These are phyloP conservation scores for Epithele typhae DNA, from an alignment of 768 basidiomycete species.

Conservation along the genomic window DNA sequence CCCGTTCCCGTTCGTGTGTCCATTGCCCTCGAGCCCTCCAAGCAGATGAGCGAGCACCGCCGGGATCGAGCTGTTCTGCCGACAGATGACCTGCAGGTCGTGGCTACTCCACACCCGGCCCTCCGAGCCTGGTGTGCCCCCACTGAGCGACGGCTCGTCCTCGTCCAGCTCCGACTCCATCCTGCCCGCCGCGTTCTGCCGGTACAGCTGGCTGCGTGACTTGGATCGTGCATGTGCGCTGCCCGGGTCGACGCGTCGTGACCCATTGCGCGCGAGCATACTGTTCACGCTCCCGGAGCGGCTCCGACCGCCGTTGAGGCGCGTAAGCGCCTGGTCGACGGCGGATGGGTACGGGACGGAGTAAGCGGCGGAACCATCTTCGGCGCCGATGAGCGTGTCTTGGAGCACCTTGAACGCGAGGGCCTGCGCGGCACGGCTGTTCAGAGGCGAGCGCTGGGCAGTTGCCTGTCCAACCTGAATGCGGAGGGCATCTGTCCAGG, in stretches of 20 bases:
- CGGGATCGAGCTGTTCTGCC: constrained; percentile 86
- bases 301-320: constrained; percentile 19
- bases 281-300: constrained; percentile 22
- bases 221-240: constrained; percentile 54
- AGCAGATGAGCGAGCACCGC: constrained; percentile 65
- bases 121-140: constrained; percentile 27
- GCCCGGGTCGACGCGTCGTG: constrained; percentile 11
- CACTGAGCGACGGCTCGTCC: constrained; percentile 8
- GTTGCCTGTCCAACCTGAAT: constrained; percentile 55
- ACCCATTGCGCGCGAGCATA: constrained; percentile 11
- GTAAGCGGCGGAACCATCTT: constrained; percentile 12
- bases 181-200: constrained; percentile 57
- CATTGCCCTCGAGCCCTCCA: constrained; percentile 29
- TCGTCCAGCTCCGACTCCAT: constrained; percentile 53
- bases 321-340: constrained; percentile 32
- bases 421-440: constrained; percentile 42
- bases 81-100: constrained; percentile 79
- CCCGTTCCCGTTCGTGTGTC: constrained; percentile 4
- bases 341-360: constrained; percentile 8
- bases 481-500: constrained; percentile 67
- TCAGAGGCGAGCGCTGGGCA: constrained; percentile 28
- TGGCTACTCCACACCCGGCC: constrained; percentile 71
- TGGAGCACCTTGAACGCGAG: constrained; percentile 81
- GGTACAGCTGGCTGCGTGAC: constrained; percentile 67
- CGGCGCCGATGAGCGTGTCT: constrained; percentile 64